phyloP scores from a whole-genome alignment of 2,329 filamentous ascomycete genomes.

The Fusarium liriodendri region DNA sequence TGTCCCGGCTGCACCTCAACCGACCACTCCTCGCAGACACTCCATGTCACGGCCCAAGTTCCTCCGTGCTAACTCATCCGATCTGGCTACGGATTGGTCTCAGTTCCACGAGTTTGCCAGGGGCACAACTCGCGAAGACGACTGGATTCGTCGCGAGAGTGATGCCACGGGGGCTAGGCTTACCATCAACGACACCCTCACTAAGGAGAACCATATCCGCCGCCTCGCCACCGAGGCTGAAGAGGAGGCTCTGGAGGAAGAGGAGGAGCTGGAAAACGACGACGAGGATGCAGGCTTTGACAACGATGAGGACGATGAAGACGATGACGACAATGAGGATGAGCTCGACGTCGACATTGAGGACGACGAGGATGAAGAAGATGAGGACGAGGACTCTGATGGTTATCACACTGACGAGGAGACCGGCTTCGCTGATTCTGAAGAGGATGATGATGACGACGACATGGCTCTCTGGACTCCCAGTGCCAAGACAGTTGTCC shows the following conservation, averaged over 20 bases:
- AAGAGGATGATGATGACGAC: conserved; percentile 78
- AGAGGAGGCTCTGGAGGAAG: conserved; percentile 82
- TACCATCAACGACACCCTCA: conserved; percentile 89
- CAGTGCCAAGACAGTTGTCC: conserved; percentile 53
- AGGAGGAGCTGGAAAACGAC: conserved; percentile 63
- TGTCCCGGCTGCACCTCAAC: conserved; percentile 39
- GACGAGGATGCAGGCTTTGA: conserved; percentile 55
- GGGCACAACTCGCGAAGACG: conserved; percentile 83
- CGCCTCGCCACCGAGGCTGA: conserved; percentile 90
- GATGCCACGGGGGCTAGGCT: conserved; percentile 75
- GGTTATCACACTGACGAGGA: conserved; percentile 82
- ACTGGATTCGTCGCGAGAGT: conserved; percentile 84
- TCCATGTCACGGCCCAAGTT: conserved; percentile 55
- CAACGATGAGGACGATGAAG: conserved; percentile 56
- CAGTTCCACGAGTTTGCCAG: conserved; percentile 94
- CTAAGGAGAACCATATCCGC: conserved; percentile 90
- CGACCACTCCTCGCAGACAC: conserved; percentile 38
- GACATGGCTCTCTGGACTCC: conserved; percentile 67
- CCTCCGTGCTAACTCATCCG: conserved; percentile 61
- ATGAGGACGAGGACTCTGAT: conserved; percentile 69
- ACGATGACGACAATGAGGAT: conserved; percentile 60
- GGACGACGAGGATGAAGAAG: conserved; percentile 62
- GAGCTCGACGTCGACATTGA: conserved; percentile 63
- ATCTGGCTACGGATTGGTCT: conserved; percentile 66
- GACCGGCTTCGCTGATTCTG: conserved; percentile 75